A percentile compares a stretch with the other conserved stretches of the same genome.
Conservation (phyloP, 306 rosid genomes). For the Cucumis melo region DNA sequence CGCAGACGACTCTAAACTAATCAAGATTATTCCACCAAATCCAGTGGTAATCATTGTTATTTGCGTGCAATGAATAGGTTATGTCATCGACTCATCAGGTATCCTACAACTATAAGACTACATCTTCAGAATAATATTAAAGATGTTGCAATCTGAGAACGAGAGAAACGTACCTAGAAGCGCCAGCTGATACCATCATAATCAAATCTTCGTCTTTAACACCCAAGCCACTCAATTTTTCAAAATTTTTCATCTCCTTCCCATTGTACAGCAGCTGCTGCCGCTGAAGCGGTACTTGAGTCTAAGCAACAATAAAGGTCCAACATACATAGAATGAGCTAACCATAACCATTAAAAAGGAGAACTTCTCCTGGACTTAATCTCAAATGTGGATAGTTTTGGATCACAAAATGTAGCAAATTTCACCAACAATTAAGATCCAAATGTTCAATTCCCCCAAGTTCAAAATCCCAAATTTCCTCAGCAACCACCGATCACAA, state of each 20-base stretch:
- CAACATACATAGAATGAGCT: constrained; percentile 2
- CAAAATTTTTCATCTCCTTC: constrained; percentile 54
- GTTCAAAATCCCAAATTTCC: neutral
- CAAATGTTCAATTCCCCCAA: neutral
- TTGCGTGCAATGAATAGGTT: neutral
- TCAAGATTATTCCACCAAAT: neutral
- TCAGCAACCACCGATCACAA: neutral
- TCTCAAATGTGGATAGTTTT: neutral
- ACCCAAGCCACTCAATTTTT: constrained; percentile 62
- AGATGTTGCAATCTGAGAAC: neutral
- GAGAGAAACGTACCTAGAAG: constrained; percentile 34
- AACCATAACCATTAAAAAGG: neutral
- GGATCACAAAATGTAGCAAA: neutral
- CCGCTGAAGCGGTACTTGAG: constrained; percentile 64
- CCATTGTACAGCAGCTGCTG: constrained; percentile 85
- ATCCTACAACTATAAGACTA: neutral
- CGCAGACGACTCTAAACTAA: neutral
- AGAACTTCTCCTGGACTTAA: neutral
- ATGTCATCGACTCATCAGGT: neutral
- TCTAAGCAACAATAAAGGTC: constrained; percentile 30
- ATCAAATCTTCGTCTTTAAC: constrained; percentile 87
- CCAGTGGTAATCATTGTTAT: neutral
- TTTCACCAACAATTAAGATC: neutral
- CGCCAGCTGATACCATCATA: constrained; percentile 57
- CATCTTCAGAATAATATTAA: neutral